These are phyloP conservation scores for Asterochloris erici DNA, from an alignment of 139 green algal genomes.

Conservation along the genomic window DNA sequence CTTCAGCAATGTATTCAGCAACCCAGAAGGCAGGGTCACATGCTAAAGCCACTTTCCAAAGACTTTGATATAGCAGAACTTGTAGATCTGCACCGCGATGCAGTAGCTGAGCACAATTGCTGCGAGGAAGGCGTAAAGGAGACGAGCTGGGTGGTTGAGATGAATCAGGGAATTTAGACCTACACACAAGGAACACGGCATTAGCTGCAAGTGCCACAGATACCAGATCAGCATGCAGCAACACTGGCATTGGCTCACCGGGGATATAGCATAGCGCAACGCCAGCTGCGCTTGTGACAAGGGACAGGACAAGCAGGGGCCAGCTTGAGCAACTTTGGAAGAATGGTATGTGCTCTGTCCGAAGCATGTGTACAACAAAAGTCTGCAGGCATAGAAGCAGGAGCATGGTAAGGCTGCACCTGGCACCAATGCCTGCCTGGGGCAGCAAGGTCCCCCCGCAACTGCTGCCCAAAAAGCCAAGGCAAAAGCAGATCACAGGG, in stretches of 20 bases:
- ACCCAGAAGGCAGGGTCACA: no score
- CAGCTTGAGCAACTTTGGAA: constrained; percentile 25
- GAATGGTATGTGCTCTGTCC: constrained; percentile 26
- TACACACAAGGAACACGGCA: no score
- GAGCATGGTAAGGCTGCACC: constrained; percentile 5
- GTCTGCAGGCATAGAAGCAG: constrained; percentile 18
- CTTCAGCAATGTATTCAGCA: no score
- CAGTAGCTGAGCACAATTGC: constrained; percentile 4
- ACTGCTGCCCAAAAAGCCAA: no score
- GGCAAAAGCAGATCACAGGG: no score
- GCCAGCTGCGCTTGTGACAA: constrained; percentile 16
- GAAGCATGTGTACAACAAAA: constrained; percentile 34
- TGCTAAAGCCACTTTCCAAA: no score
- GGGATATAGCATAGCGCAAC: constrained; percentile 26
- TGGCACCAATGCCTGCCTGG: no score
- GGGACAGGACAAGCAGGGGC: constrained; percentile 12
- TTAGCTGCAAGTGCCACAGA: no score
- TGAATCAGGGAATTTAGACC: no score
- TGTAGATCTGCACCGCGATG: neutral
- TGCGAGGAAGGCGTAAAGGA: constrained; percentile 14
- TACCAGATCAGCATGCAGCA: no score
- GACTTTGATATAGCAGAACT: neutral
- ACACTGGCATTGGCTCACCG: neutral
- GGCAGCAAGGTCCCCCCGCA: no score
- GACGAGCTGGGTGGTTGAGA: constrained; percentile 9